A percentile compares a stretch with the other conserved stretches of the same genome.
Conservation (phyloP, 768 basidiomycete genomes). For the Kwoniella bestiolae region DNA sequence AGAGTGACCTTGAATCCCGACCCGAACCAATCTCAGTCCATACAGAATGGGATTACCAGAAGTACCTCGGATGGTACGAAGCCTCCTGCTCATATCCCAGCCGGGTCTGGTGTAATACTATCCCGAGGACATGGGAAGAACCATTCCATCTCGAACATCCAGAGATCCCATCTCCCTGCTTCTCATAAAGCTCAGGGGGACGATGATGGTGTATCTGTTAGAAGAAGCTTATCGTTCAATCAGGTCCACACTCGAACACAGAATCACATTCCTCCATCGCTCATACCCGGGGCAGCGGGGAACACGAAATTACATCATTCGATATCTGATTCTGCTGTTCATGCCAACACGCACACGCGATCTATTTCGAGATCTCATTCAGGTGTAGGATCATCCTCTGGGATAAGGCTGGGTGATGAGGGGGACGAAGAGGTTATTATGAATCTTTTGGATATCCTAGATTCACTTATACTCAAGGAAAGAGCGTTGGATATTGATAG, state of each 20-base stretch:
- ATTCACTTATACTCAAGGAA: slow-evolving; percentile 18
- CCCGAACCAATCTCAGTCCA: neutral
- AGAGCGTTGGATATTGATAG: neutral
- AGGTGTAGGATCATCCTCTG: neutral
- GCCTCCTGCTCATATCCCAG: neutral
- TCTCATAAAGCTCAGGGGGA: neutral
- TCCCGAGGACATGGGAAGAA: neutral
- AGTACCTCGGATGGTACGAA: neutral
- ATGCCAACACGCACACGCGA: neutral
- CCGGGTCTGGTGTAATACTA: neutral
- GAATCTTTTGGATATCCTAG: slow-evolving; percentile 3
- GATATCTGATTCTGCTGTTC: slow-evolving; percentile 9
- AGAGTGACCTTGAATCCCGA: too few relatives aligned
- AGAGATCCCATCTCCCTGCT: too few relatives aligned
- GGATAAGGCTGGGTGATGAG: neutral
- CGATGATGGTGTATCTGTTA: neutral
- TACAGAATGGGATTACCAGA: neutral
- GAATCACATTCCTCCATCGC: neutral
- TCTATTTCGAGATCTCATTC: neutral
- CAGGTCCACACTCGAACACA: neutral
- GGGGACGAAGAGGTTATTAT: neutral
- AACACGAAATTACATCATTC: slow-evolving; percentile 1
- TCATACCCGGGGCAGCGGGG: neutral
- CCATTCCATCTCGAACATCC: neutral
- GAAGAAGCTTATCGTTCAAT: slow-evolving; percentile 5